A percentile compares a stretch with the other conserved stretches of the same genome.
phyloP scores from a whole-genome alignment of 345 rosid genomes.

The Reutealis trisperma region DNA sequence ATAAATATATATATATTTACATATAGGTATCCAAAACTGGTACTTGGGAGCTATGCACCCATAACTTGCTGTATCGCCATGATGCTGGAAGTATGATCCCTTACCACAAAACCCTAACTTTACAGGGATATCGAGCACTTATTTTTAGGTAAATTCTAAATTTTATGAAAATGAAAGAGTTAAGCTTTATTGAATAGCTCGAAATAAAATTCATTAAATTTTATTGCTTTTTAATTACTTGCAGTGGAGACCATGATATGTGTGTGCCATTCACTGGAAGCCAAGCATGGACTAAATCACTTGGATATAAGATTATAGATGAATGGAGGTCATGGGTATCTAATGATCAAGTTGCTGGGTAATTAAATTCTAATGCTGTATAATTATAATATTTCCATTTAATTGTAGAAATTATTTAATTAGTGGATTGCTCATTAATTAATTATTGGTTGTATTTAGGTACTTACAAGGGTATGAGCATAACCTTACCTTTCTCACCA shows the following conservation, averaged over 20 bases:
- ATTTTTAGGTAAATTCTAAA: constrained; percentile 45
- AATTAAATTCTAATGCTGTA: not conserved
- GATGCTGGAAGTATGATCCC: constrained; percentile 51
- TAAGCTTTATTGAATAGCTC: no score
- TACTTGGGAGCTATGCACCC: constrained; percentile 50
- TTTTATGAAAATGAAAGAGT: no score
- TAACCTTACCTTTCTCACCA: constrained; percentile 52
- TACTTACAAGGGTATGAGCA: constrained; percentile 49
- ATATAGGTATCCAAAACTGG: constrained; percentile 30
- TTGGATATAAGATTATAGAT: constrained; percentile 39
- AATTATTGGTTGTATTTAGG: constrained; percentile 28
- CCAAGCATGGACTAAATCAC: constrained; percentile 54
- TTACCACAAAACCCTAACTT: constrained; percentile 46
- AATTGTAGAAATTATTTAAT: not conserved
- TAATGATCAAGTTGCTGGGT: constrained; percentile 47
- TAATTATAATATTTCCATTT: not conserved
- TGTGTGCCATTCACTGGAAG: constrained; percentile 55
- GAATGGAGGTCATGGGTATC: constrained; percentile 51
- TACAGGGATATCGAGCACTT: constrained; percentile 49
- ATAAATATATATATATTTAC: no score
- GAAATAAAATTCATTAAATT: no score
- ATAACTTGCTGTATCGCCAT: constrained; percentile 22
- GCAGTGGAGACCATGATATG: constrained; percentile 27
- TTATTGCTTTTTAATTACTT: no score
- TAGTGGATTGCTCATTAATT: not conserved